Conservation (phyloP, 2,329 filamentous ascomycete species). For the Fusarium aywerte region DNA sequence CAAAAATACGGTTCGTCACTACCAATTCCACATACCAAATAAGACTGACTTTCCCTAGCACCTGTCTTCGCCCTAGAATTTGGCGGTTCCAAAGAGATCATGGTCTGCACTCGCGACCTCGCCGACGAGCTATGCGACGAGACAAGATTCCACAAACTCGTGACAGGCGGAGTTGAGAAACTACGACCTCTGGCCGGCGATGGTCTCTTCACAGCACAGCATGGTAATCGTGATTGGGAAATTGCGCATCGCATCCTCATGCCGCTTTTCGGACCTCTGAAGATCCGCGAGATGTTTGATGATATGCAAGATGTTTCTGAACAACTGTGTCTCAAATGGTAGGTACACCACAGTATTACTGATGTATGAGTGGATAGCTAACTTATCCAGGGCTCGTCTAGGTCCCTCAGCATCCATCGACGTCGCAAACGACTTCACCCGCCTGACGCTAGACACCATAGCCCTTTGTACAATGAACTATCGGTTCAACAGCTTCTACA, state of each 20-base stretch:
- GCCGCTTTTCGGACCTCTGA: conserved; percentile 75
- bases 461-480: conserved; percentile 15
- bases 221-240: conserved; percentile 70
- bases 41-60: background rate
- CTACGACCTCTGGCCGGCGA: conserved; percentile 70
- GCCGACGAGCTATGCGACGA: conserved; percentile 73
- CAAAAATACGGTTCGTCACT: conserved; percentile 1
- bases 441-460: conserved; percentile 7
- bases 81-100: background rate
- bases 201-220: conserved; percentile 70
- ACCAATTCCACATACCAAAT: rapidly evolving
- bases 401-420: background rate
- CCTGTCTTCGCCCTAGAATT: background rate
- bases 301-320: conserved; percentile 75
- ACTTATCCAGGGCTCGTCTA: background rate
- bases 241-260: conserved; percentile 73
- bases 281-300: conserved; percentile 74
- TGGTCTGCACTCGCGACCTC: background rate
- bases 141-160: conserved; percentile 68
- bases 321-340: conserved; percentile 72
- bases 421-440: conserved; percentile 3
- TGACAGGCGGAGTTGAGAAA: conserved; percentile 59
- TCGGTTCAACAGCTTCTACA: conserved; percentile 26
- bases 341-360: rapidly evolving
- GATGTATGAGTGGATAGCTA: background rate